Evolutionary conservation across 257 asterid genomes (phyloP).

Genomic region (Capsicum rhomboideum): DNA sequence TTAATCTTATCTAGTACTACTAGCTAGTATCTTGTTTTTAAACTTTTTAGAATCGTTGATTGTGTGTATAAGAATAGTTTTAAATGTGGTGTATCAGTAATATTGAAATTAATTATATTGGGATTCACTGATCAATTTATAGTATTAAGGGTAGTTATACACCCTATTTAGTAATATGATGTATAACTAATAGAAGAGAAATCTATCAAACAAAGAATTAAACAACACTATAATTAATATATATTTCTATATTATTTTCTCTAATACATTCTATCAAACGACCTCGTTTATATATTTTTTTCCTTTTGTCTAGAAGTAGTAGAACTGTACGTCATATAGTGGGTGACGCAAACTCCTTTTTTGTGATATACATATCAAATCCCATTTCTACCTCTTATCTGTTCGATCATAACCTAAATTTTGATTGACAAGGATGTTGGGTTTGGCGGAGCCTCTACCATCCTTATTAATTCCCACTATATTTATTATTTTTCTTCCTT

Average conservation of each 20-base stretch:
- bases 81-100: not conserved
- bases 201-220: no score
- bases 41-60: no score
- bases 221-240: no score
- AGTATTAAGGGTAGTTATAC: no score
- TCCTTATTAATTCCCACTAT: not conserved
- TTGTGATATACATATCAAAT: not conserved
- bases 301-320: not conserved
- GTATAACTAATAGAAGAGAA: no score
- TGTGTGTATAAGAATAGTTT: not conserved
- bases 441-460: slow-evolving; percentile 2
- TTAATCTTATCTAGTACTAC: not conserved
- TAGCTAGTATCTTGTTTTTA: not conserved
- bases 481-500: not conserved
- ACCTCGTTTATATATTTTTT: no score
- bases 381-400: not conserved
- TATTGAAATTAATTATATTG: not conserved
- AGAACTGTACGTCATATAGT: not conserved
- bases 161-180: no score
- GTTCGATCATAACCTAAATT: not conserved
- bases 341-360: slow-evolving; percentile 1
- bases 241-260: no score
- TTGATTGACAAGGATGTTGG: not conserved
- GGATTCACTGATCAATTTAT: no score
- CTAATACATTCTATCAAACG: no score